phyloP scores from a whole-genome alignment of 805 yeast species.

The Saturnispora kantuleensis region DNA sequence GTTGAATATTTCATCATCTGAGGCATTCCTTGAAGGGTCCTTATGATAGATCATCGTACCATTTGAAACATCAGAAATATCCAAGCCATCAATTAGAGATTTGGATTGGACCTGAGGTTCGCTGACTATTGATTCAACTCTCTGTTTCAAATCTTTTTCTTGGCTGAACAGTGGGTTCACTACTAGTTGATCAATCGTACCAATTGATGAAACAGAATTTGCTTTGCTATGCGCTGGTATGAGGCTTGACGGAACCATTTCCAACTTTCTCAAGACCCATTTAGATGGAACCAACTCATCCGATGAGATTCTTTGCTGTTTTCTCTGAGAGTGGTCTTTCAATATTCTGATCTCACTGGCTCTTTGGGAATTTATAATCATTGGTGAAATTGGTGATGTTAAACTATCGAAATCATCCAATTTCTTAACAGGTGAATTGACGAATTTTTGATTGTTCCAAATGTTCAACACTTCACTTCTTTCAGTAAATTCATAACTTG shows the following conservation, averaged over 20 bases:
- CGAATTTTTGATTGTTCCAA: conserved; percentile 21
- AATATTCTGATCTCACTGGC: conserved; percentile 20
- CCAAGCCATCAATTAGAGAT: neutral
- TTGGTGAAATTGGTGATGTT: conserved; percentile 18
- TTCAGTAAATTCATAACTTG: conserved; percentile 6
- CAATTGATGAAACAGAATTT: neutral
- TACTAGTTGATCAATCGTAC: neutral
- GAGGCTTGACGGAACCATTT: conserved; percentile 12
- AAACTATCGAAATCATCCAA: conserved; percentile 20
- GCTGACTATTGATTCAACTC: no score
- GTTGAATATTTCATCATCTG: neutral
- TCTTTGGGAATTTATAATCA: conserved; percentile 14
- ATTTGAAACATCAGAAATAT: neutral
- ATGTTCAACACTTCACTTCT: conserved; percentile 6
- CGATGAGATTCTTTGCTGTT: conserved; percentile 2
- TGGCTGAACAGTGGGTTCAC: conserved; percentile 4
- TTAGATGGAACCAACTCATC: conserved; percentile 2
- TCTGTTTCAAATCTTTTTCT: neutral
- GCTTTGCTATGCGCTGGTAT: neutral
- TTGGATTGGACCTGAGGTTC: no score
- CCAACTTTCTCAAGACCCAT: conserved; percentile 10
- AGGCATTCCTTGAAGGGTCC: neutral
- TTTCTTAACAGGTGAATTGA: conserved; percentile 12
- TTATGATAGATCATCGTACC: conserved; percentile 3
- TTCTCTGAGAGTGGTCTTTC: conserved; percentile 2